Evolutionary conservation across 768 basidiomycete species (phyloP), one percentile per base, ranked within the genome.

Genomic region (Pseudohyphozyma bogoriensis): DNA sequence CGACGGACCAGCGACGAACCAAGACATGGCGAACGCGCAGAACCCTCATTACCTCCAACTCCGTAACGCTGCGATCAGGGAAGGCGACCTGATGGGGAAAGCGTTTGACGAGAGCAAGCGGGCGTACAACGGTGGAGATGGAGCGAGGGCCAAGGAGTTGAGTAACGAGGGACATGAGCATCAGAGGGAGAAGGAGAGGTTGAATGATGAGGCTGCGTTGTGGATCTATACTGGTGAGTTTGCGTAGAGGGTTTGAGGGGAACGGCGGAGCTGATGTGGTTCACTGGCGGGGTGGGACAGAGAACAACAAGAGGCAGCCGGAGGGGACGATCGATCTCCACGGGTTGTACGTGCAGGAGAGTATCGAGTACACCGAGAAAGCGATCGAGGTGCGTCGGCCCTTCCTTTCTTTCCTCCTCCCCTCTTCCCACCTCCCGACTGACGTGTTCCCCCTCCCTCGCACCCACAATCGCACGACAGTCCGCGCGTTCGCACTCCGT

Each of bases 261-360:
- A 3, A 12, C 53, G 24, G 22, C 22, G n/a, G 29, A 18, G 5
- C 15, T 33, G 31, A 18, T 10, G 26, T 33, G 40, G 24, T 5
- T 5, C 1, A 10, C 37, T 54, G 28, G 52, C 46, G 24, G 36
- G 10, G 26, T 32, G 18, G 9, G 36, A 32, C 64, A 87, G 86
- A 85, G 73, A 89, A 88, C 67, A 90, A 92, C 76, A 78, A 84
- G 81, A 82, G 86, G 62, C 83, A 84, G 54, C 73, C 80, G 59
- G 79, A 79, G 0, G 86, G 85, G 2, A 86, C 90, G 72, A 76
- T 95, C 47, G 88, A 96, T 73, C 75, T 96, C 28, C 92, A 96
- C 70, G 92, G 89, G 2, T 76, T 97, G 5, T 93, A 88, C 73
- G 91, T 93, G 62, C 89, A 89, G 70, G 93, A 97, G 74, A 89